Percentiles rank a stretch among this genome's conserved stretches.
phyloP scores from a whole-genome alignment of 2,329 filamentous ascomycete genomes.

The Trichoderma sp. region DNA sequence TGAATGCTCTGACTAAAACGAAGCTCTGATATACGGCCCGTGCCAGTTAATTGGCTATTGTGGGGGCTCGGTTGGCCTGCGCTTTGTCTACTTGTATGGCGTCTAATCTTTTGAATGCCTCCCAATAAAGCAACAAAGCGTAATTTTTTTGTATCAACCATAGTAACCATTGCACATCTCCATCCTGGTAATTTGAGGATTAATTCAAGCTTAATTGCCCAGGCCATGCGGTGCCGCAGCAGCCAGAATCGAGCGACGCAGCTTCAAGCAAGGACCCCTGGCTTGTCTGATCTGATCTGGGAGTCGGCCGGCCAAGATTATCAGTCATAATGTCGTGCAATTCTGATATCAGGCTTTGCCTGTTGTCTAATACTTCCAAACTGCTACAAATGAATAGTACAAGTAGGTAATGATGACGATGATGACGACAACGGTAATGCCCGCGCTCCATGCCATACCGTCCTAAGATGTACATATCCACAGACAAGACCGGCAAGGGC shows the following conservation, averaged over 20 bases:
- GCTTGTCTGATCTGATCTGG: neutral
- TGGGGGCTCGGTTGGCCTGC: neutral
- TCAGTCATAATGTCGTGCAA: slow-evolving; percentile 24
- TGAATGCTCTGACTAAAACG: neutral
- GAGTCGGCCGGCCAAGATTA: neutral
- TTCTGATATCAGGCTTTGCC: slow-evolving; percentile 23
- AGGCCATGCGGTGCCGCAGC: neutral
- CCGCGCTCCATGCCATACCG: slow-evolving; percentile 1
- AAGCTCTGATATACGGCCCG: slow-evolving; percentile 3
- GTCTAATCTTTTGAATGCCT: neutral
- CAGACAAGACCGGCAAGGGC: slow-evolving; percentile 1
- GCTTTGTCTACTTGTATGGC: neutral
- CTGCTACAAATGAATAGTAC: slow-evolving; percentile 21
- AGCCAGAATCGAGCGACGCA: neutral
- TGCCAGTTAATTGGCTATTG: neutral
- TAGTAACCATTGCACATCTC: neutral
- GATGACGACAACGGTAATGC: slow-evolving; percentile 2
- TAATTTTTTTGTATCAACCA: no score
- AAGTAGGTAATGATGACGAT: slow-evolving; percentile 19
- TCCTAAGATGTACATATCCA: slow-evolving; percentile 4
- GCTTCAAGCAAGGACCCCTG: neutral
- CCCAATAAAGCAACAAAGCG: neutral
- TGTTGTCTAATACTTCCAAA: slow-evolving; percentile 15
- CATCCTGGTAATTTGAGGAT: neutral
- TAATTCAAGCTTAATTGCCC: neutral